Evolutionary conservation across 257 asterid genomes (phyloP).

Genomic region (Fraxinus americana): DNA sequence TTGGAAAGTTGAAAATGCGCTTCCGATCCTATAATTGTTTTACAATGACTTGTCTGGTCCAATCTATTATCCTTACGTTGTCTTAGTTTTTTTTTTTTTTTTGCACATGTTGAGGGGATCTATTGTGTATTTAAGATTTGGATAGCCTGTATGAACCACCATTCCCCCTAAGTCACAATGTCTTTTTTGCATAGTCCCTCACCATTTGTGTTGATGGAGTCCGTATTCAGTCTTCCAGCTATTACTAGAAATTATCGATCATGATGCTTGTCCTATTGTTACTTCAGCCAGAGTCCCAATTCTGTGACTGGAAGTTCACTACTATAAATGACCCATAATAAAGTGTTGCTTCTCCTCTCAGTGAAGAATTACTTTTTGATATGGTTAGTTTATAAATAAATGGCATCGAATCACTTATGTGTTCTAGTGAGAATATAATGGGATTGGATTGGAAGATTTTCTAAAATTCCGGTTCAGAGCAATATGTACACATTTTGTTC

Average conservation of each 20-base stretch:
- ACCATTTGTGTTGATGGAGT: conserved; percentile 22
- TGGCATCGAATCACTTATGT: no score
- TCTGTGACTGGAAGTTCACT: not conserved
- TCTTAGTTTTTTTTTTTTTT: no score
- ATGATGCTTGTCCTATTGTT: conserved; percentile 9
- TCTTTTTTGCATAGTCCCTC: not conserved
- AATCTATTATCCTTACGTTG: not conserved
- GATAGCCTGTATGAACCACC: not conserved
- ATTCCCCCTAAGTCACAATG: not conserved
- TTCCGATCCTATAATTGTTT: not conserved
- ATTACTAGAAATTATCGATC: conserved; percentile 4
- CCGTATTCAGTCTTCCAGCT: conserved; percentile 9
- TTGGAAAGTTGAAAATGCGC: not conserved
- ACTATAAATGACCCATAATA: not conserved
- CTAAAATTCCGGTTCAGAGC: no score
- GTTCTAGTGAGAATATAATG: no score
- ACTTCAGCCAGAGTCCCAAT: not conserved
- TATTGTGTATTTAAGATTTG: not conserved
- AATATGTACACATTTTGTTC: no score
- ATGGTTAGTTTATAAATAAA: not conserved
- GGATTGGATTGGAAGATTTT: no score
- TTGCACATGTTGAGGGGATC: not conserved
- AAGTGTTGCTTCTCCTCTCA: not conserved
- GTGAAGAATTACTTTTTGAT: not conserved
- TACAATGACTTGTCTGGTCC: not conserved